Base-by-base conservation (phyloP, 179 eudicot species). In the Beta corolliflora region DNA sequence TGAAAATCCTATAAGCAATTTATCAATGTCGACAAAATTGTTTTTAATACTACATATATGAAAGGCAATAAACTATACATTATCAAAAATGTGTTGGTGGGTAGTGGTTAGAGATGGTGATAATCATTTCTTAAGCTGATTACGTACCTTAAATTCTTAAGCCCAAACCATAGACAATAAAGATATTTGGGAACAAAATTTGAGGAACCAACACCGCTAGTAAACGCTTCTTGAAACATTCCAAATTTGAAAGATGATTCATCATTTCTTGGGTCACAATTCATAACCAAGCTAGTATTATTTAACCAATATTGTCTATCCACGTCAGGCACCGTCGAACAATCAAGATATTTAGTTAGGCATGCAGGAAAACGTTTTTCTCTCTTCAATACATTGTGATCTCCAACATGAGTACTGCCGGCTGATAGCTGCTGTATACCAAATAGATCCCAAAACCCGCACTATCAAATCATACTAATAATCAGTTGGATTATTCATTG, bases 81-180 rank as follows among this genome's bases (percentile, higher is more conserved):
- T 2, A 36, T 36, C 0, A 36, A 36, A 36, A 36, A 36, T 1
- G 41, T 36, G 41, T 0, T 36, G 41, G 41, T 36, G 0, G 2
- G 41, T 36, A 36, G 41, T 1, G 41, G 41, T 36, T 36, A 36
- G 41, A 36, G 41, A 36, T 36, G 41, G 41, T 36, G 41, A 36
- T 36, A 36, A 36, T 36, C 0, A 36, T 58, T 11, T 18, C 31
- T 19, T 50, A 16, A 48, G 10, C 13, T 41, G 4, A 14, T 11
- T 1, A 19, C 78, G 23, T 88, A 89, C 90, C 93, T 90, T 75
- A 90, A 55, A 66, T 88, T 81, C 71, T 90, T 87, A 13, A 90
- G 80, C 5, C 93, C 93, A 73, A 87, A 90, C 89, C 89, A 90
- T 29, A 90, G 84, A 65, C 91, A 90, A 73, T 90, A 90, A 61